Conservation (phyloP, 2,329 filamentous ascomycete genomes). For the Talaromyces sp. region DNA sequence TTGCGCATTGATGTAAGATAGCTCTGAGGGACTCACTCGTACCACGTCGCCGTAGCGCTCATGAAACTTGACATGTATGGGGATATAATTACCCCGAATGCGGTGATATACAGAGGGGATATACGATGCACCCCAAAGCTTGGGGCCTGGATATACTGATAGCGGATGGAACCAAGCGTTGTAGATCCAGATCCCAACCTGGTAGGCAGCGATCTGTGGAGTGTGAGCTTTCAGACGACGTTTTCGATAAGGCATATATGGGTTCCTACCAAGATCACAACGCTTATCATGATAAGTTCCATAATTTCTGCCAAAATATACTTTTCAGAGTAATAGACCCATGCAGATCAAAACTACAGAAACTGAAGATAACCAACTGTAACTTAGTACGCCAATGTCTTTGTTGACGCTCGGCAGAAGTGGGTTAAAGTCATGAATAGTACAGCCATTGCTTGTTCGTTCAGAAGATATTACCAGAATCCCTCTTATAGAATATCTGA, state of each 20-base stretch:
- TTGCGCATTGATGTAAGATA: not conserved
- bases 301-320: not conserved
- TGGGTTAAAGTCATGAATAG: not conserved
- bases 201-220: not conserved
- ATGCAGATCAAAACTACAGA: not conserved
- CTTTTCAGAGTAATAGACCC: not conserved
- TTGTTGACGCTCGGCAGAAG: not conserved
- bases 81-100: not conserved
- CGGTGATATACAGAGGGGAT: not conserved
- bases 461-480: not conserved
- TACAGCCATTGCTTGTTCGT: not conserved
- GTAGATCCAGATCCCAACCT: not conserved
- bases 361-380: not conserved
- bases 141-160: not conserved
- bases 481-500: not conserved
- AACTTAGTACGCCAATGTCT: not conserved
- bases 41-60: not conserved
- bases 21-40: not conserved
- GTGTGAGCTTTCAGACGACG: not conserved
- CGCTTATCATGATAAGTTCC: not conserved
- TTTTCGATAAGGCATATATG: not conserved
- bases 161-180: not conserved
- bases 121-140: not conserved
- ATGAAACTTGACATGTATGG: not conserved
- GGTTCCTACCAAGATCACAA: not conserved